phyloP scores from a whole-genome alignment of 2,329 filamentous ascomycete genomes.

The Tolypocladium sp. region DNA sequence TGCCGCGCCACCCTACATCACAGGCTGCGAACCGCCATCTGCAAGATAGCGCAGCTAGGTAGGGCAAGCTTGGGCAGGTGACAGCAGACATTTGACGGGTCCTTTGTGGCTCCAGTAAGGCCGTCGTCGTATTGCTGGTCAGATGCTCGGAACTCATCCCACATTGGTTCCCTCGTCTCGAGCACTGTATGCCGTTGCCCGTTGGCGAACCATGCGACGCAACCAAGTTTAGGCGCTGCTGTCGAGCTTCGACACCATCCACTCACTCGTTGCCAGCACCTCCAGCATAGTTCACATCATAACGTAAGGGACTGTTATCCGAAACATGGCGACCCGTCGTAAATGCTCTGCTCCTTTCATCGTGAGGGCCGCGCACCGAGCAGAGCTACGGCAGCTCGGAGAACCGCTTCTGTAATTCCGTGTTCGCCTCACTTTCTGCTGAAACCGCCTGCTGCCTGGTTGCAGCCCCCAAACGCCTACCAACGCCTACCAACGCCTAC shows the following conservation, averaged over 20 bases:
- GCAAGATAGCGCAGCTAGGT: not conserved
- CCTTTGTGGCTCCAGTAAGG: no score
- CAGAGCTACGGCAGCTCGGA: not conserved
- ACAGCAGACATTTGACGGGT: not conserved
- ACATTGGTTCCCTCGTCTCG: no score
- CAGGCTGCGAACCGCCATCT: not conserved
- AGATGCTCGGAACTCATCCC: not conserved
- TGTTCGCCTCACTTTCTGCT: not conserved
- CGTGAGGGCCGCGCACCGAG: not conserved
- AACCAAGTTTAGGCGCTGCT: no score
- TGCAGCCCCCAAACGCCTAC: not conserved
- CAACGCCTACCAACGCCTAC: no score
- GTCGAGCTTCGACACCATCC: no score
- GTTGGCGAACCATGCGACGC: no score
- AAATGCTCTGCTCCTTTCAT: no score
- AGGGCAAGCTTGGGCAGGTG: not conserved
- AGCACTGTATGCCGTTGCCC: no score
- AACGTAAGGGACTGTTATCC: no score
- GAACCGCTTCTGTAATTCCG: not conserved
- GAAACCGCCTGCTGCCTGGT: not conserved
- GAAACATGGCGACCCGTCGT: not conserved
- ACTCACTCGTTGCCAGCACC: not conserved
- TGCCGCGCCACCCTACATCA: not conserved
- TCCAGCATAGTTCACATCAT: no score
- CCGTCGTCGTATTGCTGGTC: not conserved